Evolutionary conservation across 306 rosid genomes (phyloP).

Genomic region (Trifolium repens): DNA sequence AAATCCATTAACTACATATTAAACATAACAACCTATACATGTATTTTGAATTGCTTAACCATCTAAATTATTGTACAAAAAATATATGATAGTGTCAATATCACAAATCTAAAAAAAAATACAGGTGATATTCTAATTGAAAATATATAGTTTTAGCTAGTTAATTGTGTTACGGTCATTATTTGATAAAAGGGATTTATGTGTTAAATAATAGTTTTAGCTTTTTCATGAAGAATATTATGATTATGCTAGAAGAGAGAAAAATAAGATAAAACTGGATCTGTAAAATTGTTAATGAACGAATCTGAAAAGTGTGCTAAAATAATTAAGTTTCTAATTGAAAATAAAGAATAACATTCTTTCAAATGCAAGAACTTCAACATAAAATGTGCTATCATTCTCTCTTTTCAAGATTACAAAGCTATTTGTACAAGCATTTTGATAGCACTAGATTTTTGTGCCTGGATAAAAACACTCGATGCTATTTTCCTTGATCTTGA

Average conservation of each 20-base stretch:
- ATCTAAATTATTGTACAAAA: no score
- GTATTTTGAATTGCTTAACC: no score
- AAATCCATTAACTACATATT: no score
- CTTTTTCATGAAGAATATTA: background rate
- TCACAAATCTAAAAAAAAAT: no score
- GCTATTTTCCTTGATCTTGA: constrained; percentile 75
- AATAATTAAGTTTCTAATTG: background rate
- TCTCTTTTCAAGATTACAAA: constrained; percentile 23
- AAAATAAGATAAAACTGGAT: background rate
- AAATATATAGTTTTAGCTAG: no score
- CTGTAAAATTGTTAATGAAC: background rate
- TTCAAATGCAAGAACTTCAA: constrained; percentile 1
- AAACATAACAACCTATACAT: no score
- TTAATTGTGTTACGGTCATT: no score
- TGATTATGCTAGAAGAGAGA: background rate
- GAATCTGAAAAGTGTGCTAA: background rate
- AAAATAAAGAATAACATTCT: constrained; percentile 1
- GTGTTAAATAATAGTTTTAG: no score
- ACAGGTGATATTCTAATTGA: no score
- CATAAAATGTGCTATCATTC: background rate
- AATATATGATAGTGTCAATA: no score
- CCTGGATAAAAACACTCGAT: constrained; percentile 85
- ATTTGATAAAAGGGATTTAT: background rate
- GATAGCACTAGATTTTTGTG: constrained; percentile 51
- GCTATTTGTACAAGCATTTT: constrained; percentile 5